Evolutionary conservation across 805 yeast genomes (phyloP).

Genomic region (Danielozyma ontarioensis): DNA sequence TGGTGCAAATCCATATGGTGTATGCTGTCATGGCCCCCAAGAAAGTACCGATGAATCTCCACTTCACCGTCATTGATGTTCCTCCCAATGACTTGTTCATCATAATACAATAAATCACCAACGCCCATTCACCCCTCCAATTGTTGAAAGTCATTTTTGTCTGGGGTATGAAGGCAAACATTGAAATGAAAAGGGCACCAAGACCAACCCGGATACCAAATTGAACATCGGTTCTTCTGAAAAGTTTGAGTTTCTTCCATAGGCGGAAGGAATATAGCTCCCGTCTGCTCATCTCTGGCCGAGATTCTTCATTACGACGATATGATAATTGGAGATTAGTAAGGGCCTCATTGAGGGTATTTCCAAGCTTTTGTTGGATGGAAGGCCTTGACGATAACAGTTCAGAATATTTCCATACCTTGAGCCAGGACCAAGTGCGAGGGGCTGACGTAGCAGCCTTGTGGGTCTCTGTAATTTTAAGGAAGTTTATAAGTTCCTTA

Average conservation of each 20-base stretch:
- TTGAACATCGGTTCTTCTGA: constrained; percentile 63
- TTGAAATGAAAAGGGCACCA: constrained; percentile 63
- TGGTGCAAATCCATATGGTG: constrained; percentile 51
- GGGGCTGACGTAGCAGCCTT: constrained; percentile 16
- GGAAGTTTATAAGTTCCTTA: constrained; percentile 46
- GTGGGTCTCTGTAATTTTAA: constrained; percentile 41
- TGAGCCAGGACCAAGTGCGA: constrained; percentile 48
- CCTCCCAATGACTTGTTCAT: constrained; percentile 86
- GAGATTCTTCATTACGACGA: too few species aligned
- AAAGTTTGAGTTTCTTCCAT: constrained; percentile 48
- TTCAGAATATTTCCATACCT: constrained; percentile 40
- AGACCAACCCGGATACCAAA: constrained; percentile 76
- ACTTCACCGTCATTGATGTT: constrained; percentile 70
- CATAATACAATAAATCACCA: constrained; percentile 75
- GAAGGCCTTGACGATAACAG: not conserved
- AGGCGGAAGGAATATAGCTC: constrained; percentile 17
- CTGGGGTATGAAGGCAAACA: constrained; percentile 59
- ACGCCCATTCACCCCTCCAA: constrained; percentile 83
- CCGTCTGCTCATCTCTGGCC: not conserved
- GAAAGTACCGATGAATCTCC: constrained; percentile 71
- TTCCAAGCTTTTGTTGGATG: not conserved
- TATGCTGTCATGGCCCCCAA: constrained; percentile 65
- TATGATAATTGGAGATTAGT: not conserved
- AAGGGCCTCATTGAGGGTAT: not conserved
- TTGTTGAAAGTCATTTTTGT: constrained; percentile 50